Conservation (phyloP, 2,329 filamentous ascomycete genomes). For the Gaeumannomyces tritici region DNA sequence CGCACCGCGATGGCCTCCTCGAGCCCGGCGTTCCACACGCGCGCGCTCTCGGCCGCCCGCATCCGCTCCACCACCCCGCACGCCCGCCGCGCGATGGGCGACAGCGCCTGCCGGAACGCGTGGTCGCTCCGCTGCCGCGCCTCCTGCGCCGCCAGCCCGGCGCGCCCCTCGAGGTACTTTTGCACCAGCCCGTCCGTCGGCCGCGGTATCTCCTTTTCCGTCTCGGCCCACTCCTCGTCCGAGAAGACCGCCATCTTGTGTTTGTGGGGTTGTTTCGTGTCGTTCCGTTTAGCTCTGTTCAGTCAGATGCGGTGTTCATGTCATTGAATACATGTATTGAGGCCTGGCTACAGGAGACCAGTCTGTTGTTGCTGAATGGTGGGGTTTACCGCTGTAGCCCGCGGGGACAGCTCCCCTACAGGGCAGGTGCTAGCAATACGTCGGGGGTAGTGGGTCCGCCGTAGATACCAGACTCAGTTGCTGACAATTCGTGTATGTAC, state of each 20-base stretch:
- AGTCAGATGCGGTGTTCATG: too few relatives aligned
- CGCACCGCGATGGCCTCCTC: slow-evolving; percentile 60
- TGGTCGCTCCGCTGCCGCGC: slow-evolving; percentile 70
- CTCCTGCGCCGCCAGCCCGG: slow-evolving; percentile 70
- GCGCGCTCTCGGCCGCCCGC: slow-evolving; percentile 64
- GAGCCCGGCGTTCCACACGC: slow-evolving; percentile 66
- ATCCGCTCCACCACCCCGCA: slow-evolving; percentile 74
- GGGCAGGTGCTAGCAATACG: not conserved
- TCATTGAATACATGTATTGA: too few relatives aligned
- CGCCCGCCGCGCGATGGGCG: slow-evolving; percentile 68
- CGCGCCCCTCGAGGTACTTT: slow-evolving; percentile 68
- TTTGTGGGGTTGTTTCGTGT: not conserved
- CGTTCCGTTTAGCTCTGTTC: too few relatives aligned
- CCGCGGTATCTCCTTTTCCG: slow-evolving; percentile 45
- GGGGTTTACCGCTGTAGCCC: not conserved
- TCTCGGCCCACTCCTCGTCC: slow-evolving; percentile 50
- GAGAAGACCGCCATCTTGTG: slow-evolving; percentile 22
- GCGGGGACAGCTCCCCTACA: not conserved
- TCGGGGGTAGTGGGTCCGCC: not conserved
- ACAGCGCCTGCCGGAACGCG: slow-evolving; percentile 64
- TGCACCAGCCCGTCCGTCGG: slow-evolving; percentile 67
- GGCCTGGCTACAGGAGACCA: too few relatives aligned
- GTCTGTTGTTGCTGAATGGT: not conserved
- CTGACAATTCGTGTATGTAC: not conserved
- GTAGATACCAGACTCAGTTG: not conserved